Evolutionary conservation across 176 grass and related monocot genomes (phyloP).

Genomic region (Bromus sterilis): DNA sequence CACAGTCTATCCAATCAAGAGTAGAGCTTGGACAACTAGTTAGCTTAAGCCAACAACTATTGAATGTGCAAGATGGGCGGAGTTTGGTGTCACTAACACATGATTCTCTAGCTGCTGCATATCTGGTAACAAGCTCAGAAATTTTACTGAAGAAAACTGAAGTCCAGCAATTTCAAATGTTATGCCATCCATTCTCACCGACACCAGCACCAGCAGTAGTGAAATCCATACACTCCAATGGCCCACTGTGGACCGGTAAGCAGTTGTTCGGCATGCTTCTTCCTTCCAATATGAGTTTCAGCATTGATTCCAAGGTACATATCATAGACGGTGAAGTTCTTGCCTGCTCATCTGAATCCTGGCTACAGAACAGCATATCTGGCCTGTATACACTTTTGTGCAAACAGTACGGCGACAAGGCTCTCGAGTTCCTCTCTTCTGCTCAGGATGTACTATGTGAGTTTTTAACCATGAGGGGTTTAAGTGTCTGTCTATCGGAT

Average conservation of each 20-base stretch:
- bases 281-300: slow-evolving; percentile 49
- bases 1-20: slow-evolving; percentile 65
- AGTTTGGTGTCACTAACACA: slow-evolving; percentile 79
- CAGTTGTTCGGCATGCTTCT: slow-evolving; percentile 78
- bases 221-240: slow-evolving; percentile 28
- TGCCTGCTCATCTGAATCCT: slow-evolving; percentile 41
- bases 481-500: slow-evolving; percentile 77
- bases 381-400: slow-evolving; percentile 66
- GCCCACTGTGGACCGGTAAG: slow-evolving; percentile 64
- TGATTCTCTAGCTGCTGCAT: slow-evolving; percentile 66
- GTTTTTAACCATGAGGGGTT: slow-evolving; percentile 62
- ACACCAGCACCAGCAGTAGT: slow-evolving; percentile 30
- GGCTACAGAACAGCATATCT: slow-evolving; percentile 48
- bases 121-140: slow-evolving; percentile 47
- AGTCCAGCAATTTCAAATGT: slow-evolving; percentile 75
- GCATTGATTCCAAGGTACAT: slow-evolving; percentile 28
- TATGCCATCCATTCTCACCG: slow-evolving; percentile 28
- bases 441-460: slow-evolving; percentile 76
- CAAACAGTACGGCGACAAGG: slow-evolving; percentile 45
- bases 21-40: slow-evolving; percentile 66
- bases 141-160: slow-evolving; percentile 53
- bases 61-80: slow-evolving; percentile 80
- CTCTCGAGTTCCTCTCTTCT: slow-evolving; percentile 56
- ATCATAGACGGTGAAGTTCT: slow-evolving; percentile 49
- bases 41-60: slow-evolving; percentile 53